These are phyloP conservation scores for Nelumbo lutea DNA, from an alignment of 164 flowering plant genomes.

Conservation along the genomic window DNA sequence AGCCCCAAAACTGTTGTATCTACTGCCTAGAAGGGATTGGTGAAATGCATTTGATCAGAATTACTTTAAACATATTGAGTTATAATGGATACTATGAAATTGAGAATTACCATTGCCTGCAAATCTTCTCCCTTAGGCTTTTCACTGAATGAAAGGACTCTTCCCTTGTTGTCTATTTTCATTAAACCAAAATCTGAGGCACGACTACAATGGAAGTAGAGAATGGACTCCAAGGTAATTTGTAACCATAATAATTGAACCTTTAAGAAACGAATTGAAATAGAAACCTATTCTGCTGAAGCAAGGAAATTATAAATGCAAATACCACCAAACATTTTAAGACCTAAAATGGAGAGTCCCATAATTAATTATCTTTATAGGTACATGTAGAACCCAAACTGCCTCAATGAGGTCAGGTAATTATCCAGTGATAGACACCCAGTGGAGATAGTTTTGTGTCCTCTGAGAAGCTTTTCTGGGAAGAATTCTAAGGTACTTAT, in stretches of 20 bases:
- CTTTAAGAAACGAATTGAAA: background rate
- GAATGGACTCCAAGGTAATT: conserved; percentile 4
- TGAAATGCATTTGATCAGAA: background rate
- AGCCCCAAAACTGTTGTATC: conserved; percentile 90
- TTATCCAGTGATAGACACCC: too few relatives aligned
- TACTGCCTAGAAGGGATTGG: conserved; percentile 45
- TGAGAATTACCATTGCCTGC: conserved; percentile 70
- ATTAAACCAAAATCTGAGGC: conserved; percentile 96
- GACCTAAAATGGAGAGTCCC: too few relatives aligned
- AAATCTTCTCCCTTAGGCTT: conserved; percentile 79
- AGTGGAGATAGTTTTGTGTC: too few relatives aligned
- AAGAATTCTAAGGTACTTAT: too few relatives aligned
- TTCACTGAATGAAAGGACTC: conserved; percentile 78
- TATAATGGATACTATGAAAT: background rate
- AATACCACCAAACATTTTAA: background rate
- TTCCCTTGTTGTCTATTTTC: conserved; percentile 87
- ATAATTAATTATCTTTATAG: too few relatives aligned
- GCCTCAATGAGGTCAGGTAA: too few relatives aligned
- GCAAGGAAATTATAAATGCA: background rate
- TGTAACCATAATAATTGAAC: background rate
- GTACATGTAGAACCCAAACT: too few relatives aligned
- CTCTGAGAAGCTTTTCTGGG: too few relatives aligned
- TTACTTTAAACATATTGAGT: background rate
- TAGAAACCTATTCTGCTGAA: background rate
- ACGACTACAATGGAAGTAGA: conserved; percentile 51